phyloP scores from a whole-genome alignment of 257 asterid species.

The Nicotiana knightiana region DNA sequence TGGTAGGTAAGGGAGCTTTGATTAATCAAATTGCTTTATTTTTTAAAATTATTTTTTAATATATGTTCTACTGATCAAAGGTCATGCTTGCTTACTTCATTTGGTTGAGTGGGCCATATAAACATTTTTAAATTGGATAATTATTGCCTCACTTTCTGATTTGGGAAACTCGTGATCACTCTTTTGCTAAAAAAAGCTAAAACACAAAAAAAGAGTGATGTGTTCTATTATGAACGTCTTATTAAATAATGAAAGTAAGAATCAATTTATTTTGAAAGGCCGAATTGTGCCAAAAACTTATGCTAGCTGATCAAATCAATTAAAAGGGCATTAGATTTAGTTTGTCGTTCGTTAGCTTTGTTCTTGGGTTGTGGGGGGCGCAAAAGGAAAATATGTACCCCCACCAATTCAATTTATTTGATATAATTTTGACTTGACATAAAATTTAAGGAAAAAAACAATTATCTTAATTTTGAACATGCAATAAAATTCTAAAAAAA shows the following conservation, averaged over 20 bases:
- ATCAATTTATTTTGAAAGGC: not conserved
- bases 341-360: not conserved
- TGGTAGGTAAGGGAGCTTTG: not conserved
- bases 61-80: not conserved
- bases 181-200: not conserved
- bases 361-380: too few species aligned
- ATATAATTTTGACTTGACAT: too few species aligned
- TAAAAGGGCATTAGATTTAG: not conserved
- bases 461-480: too few species aligned
- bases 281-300: not conserved
- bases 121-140: not conserved
- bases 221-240: not conserved
- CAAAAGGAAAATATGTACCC: too few species aligned
- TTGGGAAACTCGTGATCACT: not conserved
- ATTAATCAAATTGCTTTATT: not conserved
- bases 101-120: not conserved
- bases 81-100: not conserved
- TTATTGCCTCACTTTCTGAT: not conserved
- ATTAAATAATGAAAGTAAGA: not conserved
- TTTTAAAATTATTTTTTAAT: too few species aligned
- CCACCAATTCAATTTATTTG: too few species aligned
- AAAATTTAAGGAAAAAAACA: too few species aligned
- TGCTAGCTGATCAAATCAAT: not conserved
- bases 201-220: not conserved
- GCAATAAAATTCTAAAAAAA: too few species aligned